These are phyloP conservation scores for Globisporangium barbulae DNA, from an alignment of 352 stramenopile species.

Conservation along the genomic window DNA sequence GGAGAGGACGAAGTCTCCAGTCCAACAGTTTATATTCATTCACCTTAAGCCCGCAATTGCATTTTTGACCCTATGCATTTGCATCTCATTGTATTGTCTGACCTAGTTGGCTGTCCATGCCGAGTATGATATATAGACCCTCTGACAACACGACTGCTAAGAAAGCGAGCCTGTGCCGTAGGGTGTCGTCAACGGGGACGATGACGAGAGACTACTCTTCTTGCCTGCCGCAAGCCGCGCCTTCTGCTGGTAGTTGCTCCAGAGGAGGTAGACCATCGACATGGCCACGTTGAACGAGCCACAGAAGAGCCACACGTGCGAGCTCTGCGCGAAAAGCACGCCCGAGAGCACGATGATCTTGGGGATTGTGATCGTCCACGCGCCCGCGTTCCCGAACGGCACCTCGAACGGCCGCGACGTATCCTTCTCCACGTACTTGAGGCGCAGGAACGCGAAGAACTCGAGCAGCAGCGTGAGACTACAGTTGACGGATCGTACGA, in stretches of 20 bases:
- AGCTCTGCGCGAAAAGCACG: slow-evolving; percentile 66
- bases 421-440: slow-evolving; percentile 82
- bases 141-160: slow-evolving; percentile 16
- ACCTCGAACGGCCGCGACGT: slow-evolving; percentile 70
- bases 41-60: neutral
- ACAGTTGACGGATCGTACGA: slow-evolving; percentile 6
- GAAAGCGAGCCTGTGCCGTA: slow-evolving; percentile 38
- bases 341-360: slow-evolving; percentile 79
- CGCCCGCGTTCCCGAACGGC: slow-evolving; percentile 62
- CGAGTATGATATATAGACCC: too few species aligned
- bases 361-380: slow-evolving; percentile 74
- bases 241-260: slow-evolving; percentile 53
- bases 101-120: neutral
- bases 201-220: neutral
- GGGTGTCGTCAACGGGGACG: slow-evolving; percentile 9
- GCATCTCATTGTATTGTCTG: neutral
- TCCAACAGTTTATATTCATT: too few species aligned
- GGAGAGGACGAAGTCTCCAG: too few species aligned
- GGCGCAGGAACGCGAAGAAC: slow-evolving; percentile 79
- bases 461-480: slow-evolving; percentile 75
- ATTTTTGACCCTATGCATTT: neutral
- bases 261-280: slow-evolving; percentile 56
- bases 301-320: slow-evolving; percentile 69
- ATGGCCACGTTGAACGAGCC: slow-evolving; percentile 63
- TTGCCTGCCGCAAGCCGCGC: neutral